Evolutionary conservation across 352 stramenopile genomes (phyloP).

Genomic region (Phytopythium vexans): DNA sequence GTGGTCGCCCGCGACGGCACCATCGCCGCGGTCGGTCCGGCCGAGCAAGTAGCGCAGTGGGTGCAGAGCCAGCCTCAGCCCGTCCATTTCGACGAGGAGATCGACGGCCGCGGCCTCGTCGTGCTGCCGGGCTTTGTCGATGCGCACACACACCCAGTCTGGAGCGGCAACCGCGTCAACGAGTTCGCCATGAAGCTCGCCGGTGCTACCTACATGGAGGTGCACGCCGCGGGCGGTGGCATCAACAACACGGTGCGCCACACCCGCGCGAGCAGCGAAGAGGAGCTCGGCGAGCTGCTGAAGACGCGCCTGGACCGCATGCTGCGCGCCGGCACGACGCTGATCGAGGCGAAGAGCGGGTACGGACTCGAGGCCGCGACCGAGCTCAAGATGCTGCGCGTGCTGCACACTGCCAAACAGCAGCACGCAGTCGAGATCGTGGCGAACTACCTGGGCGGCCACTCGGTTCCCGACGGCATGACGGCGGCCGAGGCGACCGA

Average conservation of each 20-base stretch:
- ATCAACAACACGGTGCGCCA: conserved; percentile 82
- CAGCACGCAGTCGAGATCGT: conserved; percentile 70
- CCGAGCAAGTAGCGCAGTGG: conserved; percentile 56
- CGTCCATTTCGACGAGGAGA: conserved; percentile 64
- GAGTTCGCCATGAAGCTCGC: conserved; percentile 88
- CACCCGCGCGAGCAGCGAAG: conserved; percentile 61
- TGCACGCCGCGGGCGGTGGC: conserved; percentile 69
- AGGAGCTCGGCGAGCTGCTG: conserved; percentile 52
- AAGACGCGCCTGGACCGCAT: conserved; percentile 63
- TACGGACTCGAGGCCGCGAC: conserved; percentile 81
- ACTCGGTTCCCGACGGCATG: conserved; percentile 76
- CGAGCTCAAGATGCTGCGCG: conserved; percentile 85
- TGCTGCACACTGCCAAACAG: conserved; percentile 58
- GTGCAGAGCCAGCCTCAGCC: conserved; percentile 47
- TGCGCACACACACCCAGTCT: conserved; percentile 82
- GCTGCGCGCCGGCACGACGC: conserved; percentile 67
- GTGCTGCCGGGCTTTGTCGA: conserved; percentile 81
- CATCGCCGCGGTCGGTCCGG: conserved; percentile 61
- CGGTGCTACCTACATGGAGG: conserved; percentile 83
- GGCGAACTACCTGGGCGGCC: conserved; percentile 68
- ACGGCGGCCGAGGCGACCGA: conserved; percentile 54
- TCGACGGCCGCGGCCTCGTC: conserved; percentile 65
- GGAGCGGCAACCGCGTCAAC: conserved; percentile 79
- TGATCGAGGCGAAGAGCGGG: conserved; percentile 81
- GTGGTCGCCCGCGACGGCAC: conserved; percentile 49